Conservation (phyloP, 148 eudicot genomes). For the Chenopodium formosanum region DNA sequence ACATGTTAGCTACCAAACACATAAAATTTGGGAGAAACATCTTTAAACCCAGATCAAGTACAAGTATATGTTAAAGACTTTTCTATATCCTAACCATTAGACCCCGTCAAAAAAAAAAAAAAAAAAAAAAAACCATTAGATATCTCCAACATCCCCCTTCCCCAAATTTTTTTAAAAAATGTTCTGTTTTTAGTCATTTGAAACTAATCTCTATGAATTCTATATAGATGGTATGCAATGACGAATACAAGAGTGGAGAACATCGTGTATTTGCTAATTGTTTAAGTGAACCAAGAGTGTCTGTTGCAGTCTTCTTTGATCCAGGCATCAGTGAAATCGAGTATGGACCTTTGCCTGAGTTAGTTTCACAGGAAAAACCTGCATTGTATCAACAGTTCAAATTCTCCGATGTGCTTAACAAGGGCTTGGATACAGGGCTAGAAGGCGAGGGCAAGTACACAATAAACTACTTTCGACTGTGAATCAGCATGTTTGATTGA, state of each 20-base stretch:
- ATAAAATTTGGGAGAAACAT: too few species aligned
- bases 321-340: conserved; percentile 42
- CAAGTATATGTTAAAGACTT: too few species aligned
- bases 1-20: too few species aligned
- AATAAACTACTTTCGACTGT: conserved; percentile 32
- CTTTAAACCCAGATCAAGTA: too few species aligned
- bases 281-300: conserved; percentile 40
- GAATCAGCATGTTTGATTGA: too few species aligned
- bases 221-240: conserved; percentile 59
- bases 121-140: too few species aligned
- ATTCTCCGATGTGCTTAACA: conserved; percentile 37
- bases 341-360: conserved; percentile 62
- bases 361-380: conserved; percentile 48
- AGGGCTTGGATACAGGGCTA: conserved; percentile 55
- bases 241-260: conserved; percentile 55
- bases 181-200: not conserved
- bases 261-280: conserved; percentile 63
- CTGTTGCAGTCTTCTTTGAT: conserved; percentile 54
- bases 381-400: conserved; percentile 45
- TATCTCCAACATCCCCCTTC: too few species aligned
- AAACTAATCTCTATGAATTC: not conserved
- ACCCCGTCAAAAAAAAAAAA: too few species aligned
- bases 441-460: conserved; percentile 55
- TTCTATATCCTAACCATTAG: too few species aligned
- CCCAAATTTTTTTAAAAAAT: too few species aligned